Evolutionary conservation across 2,329 filamentous ascomycete species (phyloP), one percentile per base, ranked within the genome.

Genomic region (Colletotrichum tropicicola): DNA sequence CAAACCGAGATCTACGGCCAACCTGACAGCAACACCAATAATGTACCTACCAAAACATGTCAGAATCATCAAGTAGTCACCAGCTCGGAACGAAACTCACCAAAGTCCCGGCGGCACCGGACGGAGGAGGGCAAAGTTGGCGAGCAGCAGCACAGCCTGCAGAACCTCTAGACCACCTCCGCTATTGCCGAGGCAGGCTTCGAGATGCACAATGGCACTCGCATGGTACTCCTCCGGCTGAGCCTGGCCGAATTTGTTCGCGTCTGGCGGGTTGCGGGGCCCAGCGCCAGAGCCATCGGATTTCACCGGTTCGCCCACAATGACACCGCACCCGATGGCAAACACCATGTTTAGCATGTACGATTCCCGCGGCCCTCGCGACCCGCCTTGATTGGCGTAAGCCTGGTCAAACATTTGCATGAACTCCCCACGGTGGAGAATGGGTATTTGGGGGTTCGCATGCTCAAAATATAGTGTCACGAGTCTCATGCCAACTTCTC

Each of bases 261-360:
- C 63, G 69, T 72, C 51, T 68, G 23, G 66, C 27, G 53, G 69
- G 64, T 66, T 74, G 59, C 67, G 73, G 39, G 44, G 69, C 59
- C 61, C 67, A 44, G 77, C 73, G 3, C 74, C 76, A 27, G 76
- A 72, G 44, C 80, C 76, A 47, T 82, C 79, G 7, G 86, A 77
- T 74, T 87, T 76, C 77, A 87, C 71, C 72, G 81, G 80, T 77
- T 91, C 82, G 68, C 86, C 92, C 70, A 97, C 89, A 69, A 98
- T 97, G 71, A 98, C 97, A 17, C 94, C 95, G 17, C 92, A 92
- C 6, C 96, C 96, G 71, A 98, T 98, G 13, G 95, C 95, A 79
- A 97, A 98, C 23, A 98, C 94, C 79, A 98, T 98, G 77, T 98
- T 98, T 68, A 98, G 84, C 80, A 97, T 88, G 78, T 98, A 98